Evolutionary conservation across 106 monocot species (phyloP).

Genomic region (Allium cepa): DNA sequence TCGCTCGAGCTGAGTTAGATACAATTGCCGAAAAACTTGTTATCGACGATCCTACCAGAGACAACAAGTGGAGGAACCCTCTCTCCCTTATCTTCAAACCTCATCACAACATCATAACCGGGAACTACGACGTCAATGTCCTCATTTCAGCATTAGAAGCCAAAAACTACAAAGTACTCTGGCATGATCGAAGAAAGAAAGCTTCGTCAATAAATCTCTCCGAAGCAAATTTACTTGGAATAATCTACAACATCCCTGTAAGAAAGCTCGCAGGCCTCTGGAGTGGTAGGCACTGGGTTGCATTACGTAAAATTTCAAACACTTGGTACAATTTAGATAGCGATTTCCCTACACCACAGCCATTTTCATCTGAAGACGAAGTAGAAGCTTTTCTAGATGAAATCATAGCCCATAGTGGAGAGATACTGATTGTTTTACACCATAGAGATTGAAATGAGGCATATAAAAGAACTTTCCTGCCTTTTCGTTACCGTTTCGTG

Average conservation of each 20-base stretch:
- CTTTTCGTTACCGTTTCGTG: conserved; percentile 15
- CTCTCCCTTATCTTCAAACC: conserved; percentile 65
- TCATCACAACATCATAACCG: conserved; percentile 74
- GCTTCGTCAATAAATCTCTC: conserved; percentile 50
- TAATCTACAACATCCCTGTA: conserved; percentile 66
- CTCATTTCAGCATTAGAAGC: conserved; percentile 70
- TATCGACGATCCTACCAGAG: conserved; percentile 35
- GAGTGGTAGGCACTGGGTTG: conserved; percentile 76
- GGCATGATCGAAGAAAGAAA: conserved; percentile 80
- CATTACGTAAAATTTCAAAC: conserved; percentile 48
- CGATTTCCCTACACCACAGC: conserved; percentile 45
- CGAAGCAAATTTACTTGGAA: conserved; percentile 42
- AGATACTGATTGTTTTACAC: conserved; percentile 49
- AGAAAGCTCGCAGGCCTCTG: conserved; percentile 62
- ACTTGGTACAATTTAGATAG: conserved; percentile 93
- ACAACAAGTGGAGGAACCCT: conserved; percentile 46
- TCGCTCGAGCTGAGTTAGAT: conserved; percentile 68
- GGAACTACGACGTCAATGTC: conserved; percentile 95
- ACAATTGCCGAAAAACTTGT: conserved; percentile 61
- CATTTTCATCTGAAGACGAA: conserved; percentile 33
- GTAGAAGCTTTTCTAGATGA: conserved; percentile 40
- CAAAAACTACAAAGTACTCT: conserved; percentile 47
- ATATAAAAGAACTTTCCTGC: conserved; percentile 13
- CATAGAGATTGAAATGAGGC: conserved; percentile 10
- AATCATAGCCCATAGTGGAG: conserved; percentile 43